Evolutionary conservation across 805 yeast species (phyloP).

Genomic region (Metschnikowia chrysomelidarum): DNA sequence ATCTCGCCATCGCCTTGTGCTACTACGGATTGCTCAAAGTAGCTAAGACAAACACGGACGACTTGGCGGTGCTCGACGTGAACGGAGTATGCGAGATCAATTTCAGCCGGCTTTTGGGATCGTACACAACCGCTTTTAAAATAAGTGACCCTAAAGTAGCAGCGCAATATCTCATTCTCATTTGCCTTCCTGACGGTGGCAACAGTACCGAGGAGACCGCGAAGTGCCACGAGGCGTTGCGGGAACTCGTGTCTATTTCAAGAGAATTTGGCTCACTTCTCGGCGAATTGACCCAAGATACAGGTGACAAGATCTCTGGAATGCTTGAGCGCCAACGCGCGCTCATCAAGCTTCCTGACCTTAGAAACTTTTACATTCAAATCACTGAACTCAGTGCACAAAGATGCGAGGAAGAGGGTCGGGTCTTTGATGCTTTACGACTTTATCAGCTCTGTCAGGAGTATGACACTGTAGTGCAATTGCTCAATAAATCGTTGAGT

Average conservation of each 20-base stretch:
- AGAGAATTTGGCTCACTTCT: conserved; percentile 77
- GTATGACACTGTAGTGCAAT: conserved; percentile 71
- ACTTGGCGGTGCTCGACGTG: conserved; percentile 33
- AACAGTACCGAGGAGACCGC: conserved; percentile 44
- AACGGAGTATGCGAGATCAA: conserved; percentile 37
- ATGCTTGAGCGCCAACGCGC: conserved; percentile 74
- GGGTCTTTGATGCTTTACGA: conserved; percentile 78
- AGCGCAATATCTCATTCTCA: conserved; percentile 78
- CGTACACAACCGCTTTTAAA: conserved; percentile 79
- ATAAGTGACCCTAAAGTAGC: conserved; percentile 87
- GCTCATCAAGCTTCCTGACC: conserved; percentile 56
- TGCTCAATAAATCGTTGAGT: conserved; percentile 74
- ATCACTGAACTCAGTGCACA: conserved; percentile 85
- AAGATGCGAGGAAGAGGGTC: conserved; percentile 88
- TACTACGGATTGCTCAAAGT: conserved; percentile 68
- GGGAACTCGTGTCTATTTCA: conserved; percentile 82
- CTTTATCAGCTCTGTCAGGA: conserved; percentile 88
- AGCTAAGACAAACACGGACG: conserved; percentile 34
- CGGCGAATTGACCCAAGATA: conserved; percentile 71
- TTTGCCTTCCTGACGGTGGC: conserved; percentile 50
- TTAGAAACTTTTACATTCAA: conserved; percentile 58
- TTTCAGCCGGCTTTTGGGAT: conserved; percentile 68
- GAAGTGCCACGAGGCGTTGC: conserved; percentile 71
- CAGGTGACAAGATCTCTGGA: conserved; percentile 80
- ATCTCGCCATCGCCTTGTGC: conserved; percentile 77